Evolutionary conservation across 2,329 filamentous ascomycete species (phyloP).

Genomic region (Verticillium tricorpus): DNA sequence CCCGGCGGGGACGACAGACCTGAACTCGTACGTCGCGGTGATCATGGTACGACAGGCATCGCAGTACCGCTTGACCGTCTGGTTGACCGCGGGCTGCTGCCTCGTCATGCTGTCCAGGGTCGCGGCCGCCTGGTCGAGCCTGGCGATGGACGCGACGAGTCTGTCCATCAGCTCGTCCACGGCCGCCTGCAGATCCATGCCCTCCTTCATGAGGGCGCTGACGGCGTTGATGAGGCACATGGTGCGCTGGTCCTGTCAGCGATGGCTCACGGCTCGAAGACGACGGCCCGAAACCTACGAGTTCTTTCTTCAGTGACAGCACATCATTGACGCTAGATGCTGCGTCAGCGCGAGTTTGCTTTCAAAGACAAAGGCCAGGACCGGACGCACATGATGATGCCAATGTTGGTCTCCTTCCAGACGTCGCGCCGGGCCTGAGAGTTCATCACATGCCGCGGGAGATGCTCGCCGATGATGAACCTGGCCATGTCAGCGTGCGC

Average conservation of each 20-base stretch:
- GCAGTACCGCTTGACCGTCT: slow-evolving; percentile 17
- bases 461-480: slow-evolving; percentile 3
- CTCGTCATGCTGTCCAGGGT: slow-evolving; percentile 5
- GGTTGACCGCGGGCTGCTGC: slow-evolving; percentile 8
- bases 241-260: not conserved
- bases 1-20: slow-evolving; percentile 16
- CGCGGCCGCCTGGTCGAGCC: not conserved
- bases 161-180: slow-evolving; percentile 4
- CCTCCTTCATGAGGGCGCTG: slow-evolving; percentile 17
- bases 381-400: slow-evolving; percentile 15
- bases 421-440: slow-evolving; percentile 8
- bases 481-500: not conserved
- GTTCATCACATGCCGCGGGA: slow-evolving; percentile 5
- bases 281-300: slow-evolving; percentile 10
- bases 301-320: slow-evolving; percentile 27
- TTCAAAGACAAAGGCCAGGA: not conserved
- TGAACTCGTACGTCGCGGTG: slow-evolving; percentile 27
- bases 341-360: not conserved
- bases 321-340: slow-evolving; percentile 20
- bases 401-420: slow-evolving; percentile 18
- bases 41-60: slow-evolving; percentile 24
- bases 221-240: slow-evolving; percentile 24
- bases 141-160: slow-evolving; percentile 10
- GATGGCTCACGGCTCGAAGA: not conserved
- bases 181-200: slow-evolving; percentile 7